These are phyloP conservation scores for Zymoseptoria ardabiliae DNA, from an alignment of 2,329 filamentous ascomycete genomes.

Conservation along the genomic window DNA sequence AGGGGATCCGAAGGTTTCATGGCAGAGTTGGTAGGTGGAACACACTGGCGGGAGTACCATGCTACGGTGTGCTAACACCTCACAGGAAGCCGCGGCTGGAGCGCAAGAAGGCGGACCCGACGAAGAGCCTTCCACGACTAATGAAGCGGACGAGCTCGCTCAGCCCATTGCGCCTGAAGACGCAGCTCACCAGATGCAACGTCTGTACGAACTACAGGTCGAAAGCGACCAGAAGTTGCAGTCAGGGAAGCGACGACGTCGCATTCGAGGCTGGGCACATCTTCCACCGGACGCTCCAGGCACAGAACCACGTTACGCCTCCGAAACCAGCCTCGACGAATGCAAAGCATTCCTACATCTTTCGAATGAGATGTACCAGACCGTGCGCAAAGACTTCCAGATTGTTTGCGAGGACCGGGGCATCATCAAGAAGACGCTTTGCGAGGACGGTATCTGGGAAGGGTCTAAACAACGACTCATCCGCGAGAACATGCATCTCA, in stretches of 20 bases:
- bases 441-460: constrained; percentile 67
- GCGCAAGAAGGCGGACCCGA: not conserved
- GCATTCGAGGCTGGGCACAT: constrained; percentile 61
- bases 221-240: constrained; percentile 54
- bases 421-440: constrained; percentile 68
- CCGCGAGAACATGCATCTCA: constrained; percentile 56
- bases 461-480: constrained; percentile 61
- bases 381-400: constrained; percentile 60
- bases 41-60: not conserved
- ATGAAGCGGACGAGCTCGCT: not conserved
- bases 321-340: constrained; percentile 75
- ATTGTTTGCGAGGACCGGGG: constrained; percentile 60
- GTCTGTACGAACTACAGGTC: constrained; percentile 30
- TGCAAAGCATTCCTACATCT: constrained; percentile 63
- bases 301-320: constrained; percentile 63
- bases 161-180: constrained; percentile 15
- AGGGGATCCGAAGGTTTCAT: not conserved
- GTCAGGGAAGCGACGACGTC: constrained; percentile 58
- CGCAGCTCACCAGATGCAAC: constrained; percentile 16
- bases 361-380: constrained; percentile 55
- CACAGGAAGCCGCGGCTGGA: not conserved
- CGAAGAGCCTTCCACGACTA: not conserved
- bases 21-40: constrained; percentile 1
- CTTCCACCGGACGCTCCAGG: constrained; percentile 60
- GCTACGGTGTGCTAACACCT: not conserved